Conservation (phyloP, 2,329 filamentous ascomycete species). For the Colletotrichum eremochloae region DNA sequence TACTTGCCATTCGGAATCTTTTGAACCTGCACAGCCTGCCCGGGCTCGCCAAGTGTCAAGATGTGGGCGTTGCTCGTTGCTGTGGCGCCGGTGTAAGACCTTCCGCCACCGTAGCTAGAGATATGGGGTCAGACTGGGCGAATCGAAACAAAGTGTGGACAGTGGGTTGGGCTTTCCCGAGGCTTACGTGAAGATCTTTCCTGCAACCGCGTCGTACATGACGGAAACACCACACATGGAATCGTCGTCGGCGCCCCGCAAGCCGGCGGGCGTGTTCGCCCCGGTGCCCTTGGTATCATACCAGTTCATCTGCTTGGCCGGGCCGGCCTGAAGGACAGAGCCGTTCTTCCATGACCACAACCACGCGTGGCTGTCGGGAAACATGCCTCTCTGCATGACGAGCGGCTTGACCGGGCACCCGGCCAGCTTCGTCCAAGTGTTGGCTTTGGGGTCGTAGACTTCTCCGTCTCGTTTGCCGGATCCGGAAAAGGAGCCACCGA, state of each 20-base stretch:
- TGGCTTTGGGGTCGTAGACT: conserved; percentile 59
- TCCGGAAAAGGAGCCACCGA: conserved; percentile 69
- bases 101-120: conserved; percentile 59
- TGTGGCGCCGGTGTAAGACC: conserved; percentile 57
- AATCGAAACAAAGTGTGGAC: too few relatives aligned
- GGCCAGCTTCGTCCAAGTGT: conserved; percentile 61
- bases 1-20: conserved; percentile 40
- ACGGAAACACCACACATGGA: conserved; percentile 68
- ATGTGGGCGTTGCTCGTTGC: conserved; percentile 61
- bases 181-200: conserved; percentile 63
- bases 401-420: conserved; percentile 61
- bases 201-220: conserved; percentile 71
- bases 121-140: neutral
- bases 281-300: conserved; percentile 61
- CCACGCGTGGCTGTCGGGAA: conserved; percentile 50
- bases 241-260: conserved; percentile 57
- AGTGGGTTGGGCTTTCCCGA: too few relatives aligned
- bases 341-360: conserved; percentile 58
- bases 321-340: conserved; percentile 67
- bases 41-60: conserved; percentile 58
- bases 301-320: conserved; percentile 68
- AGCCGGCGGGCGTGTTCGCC: conserved; percentile 55
- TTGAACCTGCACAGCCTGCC: conserved; percentile 23
- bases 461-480: conserved; percentile 66
- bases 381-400: conserved; percentile 66